Conservation (phyloP, 306 rosid species). For the Malus orientalis region DNA sequence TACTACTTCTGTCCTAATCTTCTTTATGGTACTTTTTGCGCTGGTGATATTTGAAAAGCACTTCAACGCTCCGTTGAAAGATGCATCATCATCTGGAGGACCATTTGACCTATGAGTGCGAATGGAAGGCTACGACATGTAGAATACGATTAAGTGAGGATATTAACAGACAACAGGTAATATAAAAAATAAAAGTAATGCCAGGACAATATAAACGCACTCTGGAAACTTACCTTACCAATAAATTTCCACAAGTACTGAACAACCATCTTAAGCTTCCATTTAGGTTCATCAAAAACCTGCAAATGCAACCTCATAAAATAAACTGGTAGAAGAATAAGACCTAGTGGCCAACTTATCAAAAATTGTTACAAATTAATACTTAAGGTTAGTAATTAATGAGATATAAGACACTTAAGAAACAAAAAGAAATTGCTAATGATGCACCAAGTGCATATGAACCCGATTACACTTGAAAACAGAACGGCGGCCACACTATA, state of each 20-base stretch:
- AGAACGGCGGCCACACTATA: not conserved
- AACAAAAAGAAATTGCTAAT: not conserved
- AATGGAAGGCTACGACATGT: conserved; percentile 59
- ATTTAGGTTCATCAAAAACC: conserved; percentile 57
- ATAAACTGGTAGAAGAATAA: not conserved
- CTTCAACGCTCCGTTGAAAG: conserved; percentile 63
- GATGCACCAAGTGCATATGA: not conserved
- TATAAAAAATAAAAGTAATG: not conserved
- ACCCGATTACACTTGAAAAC: not conserved
- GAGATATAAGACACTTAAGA: not conserved
- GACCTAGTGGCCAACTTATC: not conserved
- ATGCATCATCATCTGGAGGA: conserved; percentile 38
- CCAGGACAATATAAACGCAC: not conserved
- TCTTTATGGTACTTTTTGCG: conserved; percentile 55
- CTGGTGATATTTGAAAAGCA: conserved; percentile 50
- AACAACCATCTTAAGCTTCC: conserved; percentile 80
- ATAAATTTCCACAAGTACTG: conserved; percentile 76
- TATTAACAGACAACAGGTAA: not conserved
- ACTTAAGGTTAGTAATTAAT: not conserved
- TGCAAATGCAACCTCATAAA: conserved; percentile 32
- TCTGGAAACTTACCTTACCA: conserved; percentile 42
- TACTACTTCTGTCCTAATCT: conserved; percentile 45
- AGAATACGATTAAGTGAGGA: conserved; percentile 1
- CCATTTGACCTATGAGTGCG: conserved; percentile 60
- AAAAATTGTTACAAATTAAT: not conserved